Evolutionary conservation across 805 yeast species (phyloP).

Genomic region (Cyberlindnera nakhonratchasimensis): DNA sequence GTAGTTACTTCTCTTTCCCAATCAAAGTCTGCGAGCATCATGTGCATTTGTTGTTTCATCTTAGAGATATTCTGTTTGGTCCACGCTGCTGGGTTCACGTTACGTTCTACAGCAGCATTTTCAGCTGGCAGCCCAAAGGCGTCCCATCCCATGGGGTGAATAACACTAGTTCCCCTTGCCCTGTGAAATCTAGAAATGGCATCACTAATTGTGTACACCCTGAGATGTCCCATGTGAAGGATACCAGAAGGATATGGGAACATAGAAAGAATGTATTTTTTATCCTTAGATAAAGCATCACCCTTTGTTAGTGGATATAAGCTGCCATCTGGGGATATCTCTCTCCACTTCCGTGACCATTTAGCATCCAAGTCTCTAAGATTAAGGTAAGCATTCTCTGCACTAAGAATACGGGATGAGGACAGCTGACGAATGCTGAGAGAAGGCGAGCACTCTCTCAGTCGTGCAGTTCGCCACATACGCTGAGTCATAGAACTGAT

Average conservation of each 20-base stretch:
- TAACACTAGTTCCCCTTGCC: constrained; percentile 69
- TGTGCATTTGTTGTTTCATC: constrained; percentile 79
- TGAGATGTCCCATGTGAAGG: constrained; percentile 88
- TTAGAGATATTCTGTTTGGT: constrained; percentile 73
- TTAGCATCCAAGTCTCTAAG: constrained; percentile 40
- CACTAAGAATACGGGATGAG: background rate
- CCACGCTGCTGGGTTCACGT: constrained; percentile 79
- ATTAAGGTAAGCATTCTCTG: background rate
- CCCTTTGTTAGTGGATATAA: constrained; percentile 35
- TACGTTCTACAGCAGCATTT: constrained; percentile 91
- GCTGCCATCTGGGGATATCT: constrained; percentile 31
- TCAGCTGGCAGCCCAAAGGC: constrained; percentile 98
- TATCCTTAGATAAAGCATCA: constrained; percentile 21
- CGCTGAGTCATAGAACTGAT: too few species aligned
- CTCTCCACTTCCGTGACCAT: constrained; percentile 50
- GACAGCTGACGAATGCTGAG: constrained; percentile 1
- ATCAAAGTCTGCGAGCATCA: constrained; percentile 83
- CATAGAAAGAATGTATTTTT: constrained; percentile 74
- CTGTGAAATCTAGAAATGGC: constrained; percentile 74
- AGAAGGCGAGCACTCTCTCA: background rate
- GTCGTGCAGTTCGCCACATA: too few species aligned
- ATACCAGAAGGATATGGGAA: constrained; percentile 96
- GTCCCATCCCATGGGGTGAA: constrained; percentile 99
- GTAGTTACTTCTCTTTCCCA: constrained; percentile 92
- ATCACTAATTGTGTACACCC: constrained; percentile 92